Evolutionary conservation across 176 grass and related monocot species (phyloP).

Genomic region (Sorghum bicolor): Sorghum_bicolor_NCBIv3 NC_012871.2:13363001-13363500

Average conservation of each 20-base stretch:
- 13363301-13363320: too few relatives aligned
- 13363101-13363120: too few relatives aligned
- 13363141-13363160: too few relatives aligned
- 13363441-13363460: not conserved
- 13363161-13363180: too few relatives aligned
- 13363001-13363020: constrained; percentile 18
- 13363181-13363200: too few relatives aligned
- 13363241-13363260: too few relatives aligned
- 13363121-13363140: too few relatives aligned
- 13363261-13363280: too few relatives aligned
- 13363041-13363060: constrained; percentile 35
- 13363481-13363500: not conserved
- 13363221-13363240: too few relatives aligned
- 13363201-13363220: too few relatives aligned
- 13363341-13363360: not conserved
- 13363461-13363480: not conserved
- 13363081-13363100: constrained; percentile 36
- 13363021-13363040: constrained; percentile 31
- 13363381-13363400: not conserved
- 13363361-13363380: not conserved
- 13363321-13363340: not conserved
- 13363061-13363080: constrained; percentile 18
- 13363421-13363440: not conserved
- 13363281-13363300: too few relatives aligned
- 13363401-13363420: not conserved